Evolutionary conservation across 1,284 basidiomycete genomes (phyloP), one percentile per base, ranked within the genome.

Genomic region (Tilletia walkeri): DNA sequence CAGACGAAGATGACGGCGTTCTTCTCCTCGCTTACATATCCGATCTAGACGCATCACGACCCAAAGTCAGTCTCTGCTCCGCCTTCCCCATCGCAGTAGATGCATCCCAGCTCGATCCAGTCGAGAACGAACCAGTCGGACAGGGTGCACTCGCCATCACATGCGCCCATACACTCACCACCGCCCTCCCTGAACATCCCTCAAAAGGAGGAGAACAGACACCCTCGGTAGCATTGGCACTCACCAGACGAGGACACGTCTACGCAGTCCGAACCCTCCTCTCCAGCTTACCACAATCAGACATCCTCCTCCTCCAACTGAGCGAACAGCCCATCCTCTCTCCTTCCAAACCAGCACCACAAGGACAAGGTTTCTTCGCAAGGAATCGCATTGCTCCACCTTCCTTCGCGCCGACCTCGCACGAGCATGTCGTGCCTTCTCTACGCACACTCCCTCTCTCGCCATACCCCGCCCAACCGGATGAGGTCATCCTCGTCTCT

Each of bases 101-200:
- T 16, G 34, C 59, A 5, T 14, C 78, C 39, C 70, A 70, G 12
- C 76, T 76, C 49, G 54, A 71, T 9, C 14, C 66, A 3, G 67
- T 38, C 18, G 69, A 59, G 12, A 61, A 70, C 34, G 65, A 56
- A 14, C 81, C 78, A 4, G 82, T 80, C 3, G 85, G 86, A 36
- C 72, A 68, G 14, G 81, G 78, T 1, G 82, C 84, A 2, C 73
- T 88, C 10, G 79, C 90, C 36, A 78, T 90, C 14, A 88, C 88
- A 0, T 91, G 90, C 75, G 89, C 88, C 4, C 90, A 91, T 79
- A 90, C 90, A 2, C 78, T 91, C 36, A 70, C 69, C 71, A 39
- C 67, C 24, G 65, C 20, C n/a, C 41, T n/a, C 59, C 69, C 54
- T 18, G 39, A 76, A 41, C 39, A n/a, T 18, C 18, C 50, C 9